phyloP scores from a whole-genome alignment of 225 moss, liverwort and hornwort species.

The Ulota crispa region DNA sequence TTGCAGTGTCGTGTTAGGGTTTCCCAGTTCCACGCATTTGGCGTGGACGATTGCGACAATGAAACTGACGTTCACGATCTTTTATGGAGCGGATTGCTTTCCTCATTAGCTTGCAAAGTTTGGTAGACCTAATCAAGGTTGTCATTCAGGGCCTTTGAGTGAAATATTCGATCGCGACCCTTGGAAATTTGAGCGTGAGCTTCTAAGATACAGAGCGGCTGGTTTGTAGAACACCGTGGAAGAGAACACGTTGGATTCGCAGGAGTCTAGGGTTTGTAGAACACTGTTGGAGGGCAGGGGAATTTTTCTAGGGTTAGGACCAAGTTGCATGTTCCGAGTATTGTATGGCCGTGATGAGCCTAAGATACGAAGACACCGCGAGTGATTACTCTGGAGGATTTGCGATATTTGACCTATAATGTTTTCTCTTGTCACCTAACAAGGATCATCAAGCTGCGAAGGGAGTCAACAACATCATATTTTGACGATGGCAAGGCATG shows the following conservation, averaged over 20 bases:
- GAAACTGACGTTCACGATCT: not conserved
- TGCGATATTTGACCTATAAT: not conserved
- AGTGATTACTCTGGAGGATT: not conserved
- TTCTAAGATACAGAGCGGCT: not conserved
- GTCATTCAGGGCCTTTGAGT: not conserved
- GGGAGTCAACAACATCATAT: constrained; percentile 7
- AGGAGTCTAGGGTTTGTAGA: constrained; percentile 14
- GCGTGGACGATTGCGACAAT: not conserved
- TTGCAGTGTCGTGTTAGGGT: not conserved
- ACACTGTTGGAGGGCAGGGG: not conserved
- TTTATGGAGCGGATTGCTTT: not conserved
- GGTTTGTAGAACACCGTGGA: not conserved
- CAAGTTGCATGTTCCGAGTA: not conserved
- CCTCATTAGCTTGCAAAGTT: not conserved
- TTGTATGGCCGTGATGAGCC: not conserved
- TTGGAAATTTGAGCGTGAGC: not conserved
- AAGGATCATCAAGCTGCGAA: constrained; percentile 14
- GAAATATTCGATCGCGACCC: not conserved
- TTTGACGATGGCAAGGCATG: constrained; percentile 70
- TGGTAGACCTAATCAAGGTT: not conserved
- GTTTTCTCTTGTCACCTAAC: not conserved
- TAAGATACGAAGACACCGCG: not conserved
- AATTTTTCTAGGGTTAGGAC: constrained; percentile 10
- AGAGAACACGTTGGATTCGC: too few relatives aligned
- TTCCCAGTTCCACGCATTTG: not conserved